Evolutionary conservation across 306 rosid species (phyloP), one percentile per base, ranked within the genome.

Genomic region (Medicago ruthenica): DNA sequence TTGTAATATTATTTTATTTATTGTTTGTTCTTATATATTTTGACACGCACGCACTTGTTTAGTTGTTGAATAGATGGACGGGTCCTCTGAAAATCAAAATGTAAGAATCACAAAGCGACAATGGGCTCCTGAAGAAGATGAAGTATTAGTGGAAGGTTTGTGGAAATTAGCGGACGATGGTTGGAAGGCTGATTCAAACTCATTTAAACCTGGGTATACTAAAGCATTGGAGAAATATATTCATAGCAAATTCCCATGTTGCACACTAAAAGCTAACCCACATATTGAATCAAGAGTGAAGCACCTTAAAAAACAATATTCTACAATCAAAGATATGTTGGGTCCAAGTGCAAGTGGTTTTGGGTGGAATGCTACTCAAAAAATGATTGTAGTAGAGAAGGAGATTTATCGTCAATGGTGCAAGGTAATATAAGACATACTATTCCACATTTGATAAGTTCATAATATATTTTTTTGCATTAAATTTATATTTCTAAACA

Each of bases 231-330:
- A 31, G 10, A 54, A 54, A 18, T 18, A 36, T 54, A 31, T 71
- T 6, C 21, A 20, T 5, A 22, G 18, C 4, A 17, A 17, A 12
- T 36, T 53, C 37, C 21, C 40, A 13, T 12, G 34, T 40, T 72
- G 66, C 39, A 71, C 51, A 1, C 6, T 71, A 8, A 71, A 55
- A 55, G 40, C 14, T 7, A 72, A 7, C 18, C 66, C 54, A 2
- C 55, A 40, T 4, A 57, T 72, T 57, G 42, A 72, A 41, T 72
- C 41, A 21, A 72, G 67, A 41, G 67, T 72, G 22, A 72, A 72
- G 21, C 66, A n/a, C n/a, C n/a, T n/a, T n/a, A n/a, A n/a, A n/a
- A n/a, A n/a, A n/a, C n/a, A n/a, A n/a, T n/a, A n/a, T n/a, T n/a
- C n/a, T n/a, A n/a, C n/a, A n/a, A n/a, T n/a, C n/a, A n/a, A n/a